These are phyloP conservation scores for Melanopsichium pennsylvanicum DNA, from an alignment of 1,284 basidiomycete genomes.

Conservation along the genomic window DNA sequence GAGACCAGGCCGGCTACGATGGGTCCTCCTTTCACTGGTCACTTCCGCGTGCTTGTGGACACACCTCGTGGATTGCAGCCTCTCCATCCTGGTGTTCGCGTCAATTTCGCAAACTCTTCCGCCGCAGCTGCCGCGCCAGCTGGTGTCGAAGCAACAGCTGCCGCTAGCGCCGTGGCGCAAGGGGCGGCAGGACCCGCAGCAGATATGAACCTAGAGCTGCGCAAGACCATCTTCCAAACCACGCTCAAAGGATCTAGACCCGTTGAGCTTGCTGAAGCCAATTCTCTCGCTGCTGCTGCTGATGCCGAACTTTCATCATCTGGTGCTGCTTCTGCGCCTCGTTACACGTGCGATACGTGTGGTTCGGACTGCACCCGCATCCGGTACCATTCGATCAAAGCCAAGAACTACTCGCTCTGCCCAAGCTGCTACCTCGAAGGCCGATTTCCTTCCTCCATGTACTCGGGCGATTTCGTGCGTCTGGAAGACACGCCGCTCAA, in stretches of 20 bases:
- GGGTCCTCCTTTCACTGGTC: conserved; percentile 96
- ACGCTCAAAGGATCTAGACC: conserved; percentile 60
- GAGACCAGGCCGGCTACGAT: conserved; percentile 92
- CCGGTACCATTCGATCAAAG: conserved; percentile 90
- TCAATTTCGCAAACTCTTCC: conserved; percentile 23
- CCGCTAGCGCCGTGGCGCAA: conserved; percentile 71
- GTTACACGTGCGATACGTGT: conserved; percentile 90
- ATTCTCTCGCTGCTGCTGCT: conserved; percentile 65
- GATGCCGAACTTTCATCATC: conserved; percentile 70
- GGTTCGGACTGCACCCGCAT: conserved; percentile 87
- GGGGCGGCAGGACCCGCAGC: too few species aligned
- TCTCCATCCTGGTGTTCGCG: conserved; percentile 76
- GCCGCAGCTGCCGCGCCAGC: conserved; percentile 10
- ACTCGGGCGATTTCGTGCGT: conserved; percentile 96
- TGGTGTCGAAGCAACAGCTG: conserved; percentile 4
- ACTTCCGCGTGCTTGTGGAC: conserved; percentile 96
- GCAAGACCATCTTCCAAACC: conserved; percentile 61
- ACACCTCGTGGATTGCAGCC: conserved; percentile 95
- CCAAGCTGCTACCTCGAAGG: conserved; percentile 86
- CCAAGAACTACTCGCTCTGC: conserved; percentile 78
- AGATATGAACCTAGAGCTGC: conserved; percentile 68
- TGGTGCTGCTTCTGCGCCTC: conserved; percentile 67
- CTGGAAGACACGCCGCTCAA: conserved; percentile 72
- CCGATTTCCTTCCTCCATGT: conserved; percentile 94
- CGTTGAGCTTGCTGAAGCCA: conserved; percentile 57